Conservation (phyloP, 805 yeast species). For the Jamesozyma spencerorum region DNA sequence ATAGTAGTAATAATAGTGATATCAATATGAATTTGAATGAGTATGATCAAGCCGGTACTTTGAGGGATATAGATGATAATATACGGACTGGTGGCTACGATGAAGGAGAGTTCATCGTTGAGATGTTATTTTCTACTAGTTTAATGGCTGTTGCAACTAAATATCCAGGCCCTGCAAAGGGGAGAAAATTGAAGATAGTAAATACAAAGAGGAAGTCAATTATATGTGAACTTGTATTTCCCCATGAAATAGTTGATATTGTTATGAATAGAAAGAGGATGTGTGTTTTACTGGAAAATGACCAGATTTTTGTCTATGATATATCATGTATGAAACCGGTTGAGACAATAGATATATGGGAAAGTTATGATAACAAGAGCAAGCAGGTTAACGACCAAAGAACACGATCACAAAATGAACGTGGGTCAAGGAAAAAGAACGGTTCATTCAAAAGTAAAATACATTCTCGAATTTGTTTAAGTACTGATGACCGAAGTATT, state of each 20-base stretch:
- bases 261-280: constrained; percentile 75
- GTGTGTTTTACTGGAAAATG: constrained; percentile 58
- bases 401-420: constrained; percentile 1
- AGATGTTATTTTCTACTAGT: constrained; percentile 86
- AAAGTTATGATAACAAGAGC: constrained; percentile 8
- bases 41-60: not conserved
- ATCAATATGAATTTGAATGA: not conserved
- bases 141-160: constrained; percentile 74
- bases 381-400: not conserved
- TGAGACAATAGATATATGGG: constrained; percentile 48
- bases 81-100: not conserved
- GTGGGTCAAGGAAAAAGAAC: constrained; percentile 5
- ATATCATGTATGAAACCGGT: constrained; percentile 80
- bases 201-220: constrained; percentile 61
- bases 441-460: constrained; percentile 10
- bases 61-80: not conserved
- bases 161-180: constrained; percentile 52
- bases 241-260: constrained; percentile 62
- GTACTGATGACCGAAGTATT: constrained; percentile 27
- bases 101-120: constrained; percentile 39
- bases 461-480: constrained; percentile 20
- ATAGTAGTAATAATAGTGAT: constrained; percentile 4
- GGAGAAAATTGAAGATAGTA: constrained; percentile 53
- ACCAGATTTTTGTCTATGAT: constrained; percentile 82
- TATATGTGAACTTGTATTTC: constrained; percentile 84